phyloP scores from a whole-genome alignment of 805 yeast genomes.

The Candida tibetensis region DNA sequence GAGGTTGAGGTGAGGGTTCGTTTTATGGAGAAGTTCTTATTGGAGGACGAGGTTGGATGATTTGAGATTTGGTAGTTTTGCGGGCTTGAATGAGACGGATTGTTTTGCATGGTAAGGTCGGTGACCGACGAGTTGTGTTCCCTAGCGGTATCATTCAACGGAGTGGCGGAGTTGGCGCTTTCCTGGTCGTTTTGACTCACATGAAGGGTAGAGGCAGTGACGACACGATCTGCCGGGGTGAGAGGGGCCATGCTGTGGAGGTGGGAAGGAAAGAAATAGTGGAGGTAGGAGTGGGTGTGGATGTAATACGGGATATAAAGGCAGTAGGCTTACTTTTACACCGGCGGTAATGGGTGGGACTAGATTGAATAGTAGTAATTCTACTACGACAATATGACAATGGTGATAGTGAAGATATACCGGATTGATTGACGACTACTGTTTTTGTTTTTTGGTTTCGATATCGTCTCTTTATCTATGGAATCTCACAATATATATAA shows the following conservation, averaged over 20 bases:
- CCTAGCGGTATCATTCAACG: constrained; percentile 5
- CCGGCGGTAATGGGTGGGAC: no score
- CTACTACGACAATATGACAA: no score
- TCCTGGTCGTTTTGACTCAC: constrained; percentile 1
- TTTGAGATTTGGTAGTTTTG: not conserved
- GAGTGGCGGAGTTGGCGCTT: constrained; percentile 14
- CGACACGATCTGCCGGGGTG: constrained; percentile 2
- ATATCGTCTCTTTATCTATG: no score
- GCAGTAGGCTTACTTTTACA: no score
- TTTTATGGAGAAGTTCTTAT: not conserved
- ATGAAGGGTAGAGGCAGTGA: constrained; percentile 2
- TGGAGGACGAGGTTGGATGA: constrained; percentile 1
- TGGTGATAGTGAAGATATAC: no score
- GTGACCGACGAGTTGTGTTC: constrained; percentile 1
- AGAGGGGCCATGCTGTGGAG: constrained; percentile 17
- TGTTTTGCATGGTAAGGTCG: not conserved
- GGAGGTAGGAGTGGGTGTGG: constrained; percentile 1
- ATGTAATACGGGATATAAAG: no score
- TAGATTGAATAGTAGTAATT: no score
- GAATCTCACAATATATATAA: no score
- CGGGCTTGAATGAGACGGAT: not conserved
- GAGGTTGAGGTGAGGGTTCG: constrained; percentile 6
- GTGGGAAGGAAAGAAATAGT: constrained; percentile 10
- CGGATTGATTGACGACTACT: no score
- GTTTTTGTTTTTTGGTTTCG: no score